These are phyloP conservation scores for Aspergillus cristatus DNA, from an alignment of 495 filamentous ascomycete genomes.

Conservation along the genomic window DNA sequence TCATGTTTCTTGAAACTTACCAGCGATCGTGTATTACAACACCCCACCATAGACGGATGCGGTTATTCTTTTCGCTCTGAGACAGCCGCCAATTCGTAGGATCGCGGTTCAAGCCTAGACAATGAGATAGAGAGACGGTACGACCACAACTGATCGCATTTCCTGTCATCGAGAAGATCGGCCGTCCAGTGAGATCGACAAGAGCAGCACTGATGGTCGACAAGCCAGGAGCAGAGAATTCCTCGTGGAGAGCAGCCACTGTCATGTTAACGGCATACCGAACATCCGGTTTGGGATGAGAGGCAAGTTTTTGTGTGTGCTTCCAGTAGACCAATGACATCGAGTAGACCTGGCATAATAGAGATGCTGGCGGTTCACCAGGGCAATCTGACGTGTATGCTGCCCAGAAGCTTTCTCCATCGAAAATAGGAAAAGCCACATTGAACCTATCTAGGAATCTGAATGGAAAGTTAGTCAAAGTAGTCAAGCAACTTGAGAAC, in stretches of 20 bases:
- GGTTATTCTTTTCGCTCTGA: conserved; percentile 35
- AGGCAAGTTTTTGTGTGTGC: conserved; percentile 32
- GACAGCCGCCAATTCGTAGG: conserved; percentile 42
- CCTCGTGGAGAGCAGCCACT: conserved; percentile 41
- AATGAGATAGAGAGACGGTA: conserved; percentile 41
- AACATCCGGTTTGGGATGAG: conserved; percentile 40
- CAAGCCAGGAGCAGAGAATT: conserved; percentile 40
- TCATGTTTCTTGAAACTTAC: conserved; percentile 12
- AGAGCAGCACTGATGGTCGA: conserved; percentile 41
- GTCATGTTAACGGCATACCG: conserved; percentile 45
- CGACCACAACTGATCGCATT: conserved; percentile 44
- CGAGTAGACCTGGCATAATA: conserved; percentile 46
- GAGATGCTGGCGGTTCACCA: conserved; percentile 37
- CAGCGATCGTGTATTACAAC: conserved; percentile 47
- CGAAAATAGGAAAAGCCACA: conserved; percentile 44
- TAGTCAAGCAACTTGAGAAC: background rate
- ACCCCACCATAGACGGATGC: conserved; percentile 44
- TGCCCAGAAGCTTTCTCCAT: conserved; percentile 40
- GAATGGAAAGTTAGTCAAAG: background rate
- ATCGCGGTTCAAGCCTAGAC: conserved; percentile 42
- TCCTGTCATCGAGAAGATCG: conserved; percentile 44
- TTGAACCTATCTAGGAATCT: conserved; percentile 46
- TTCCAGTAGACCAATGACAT: conserved; percentile 45
- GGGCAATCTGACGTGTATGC: conserved; percentile 31
- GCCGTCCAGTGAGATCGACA: conserved; percentile 40